phyloP scores from a whole-genome alignment of 2,329 filamentous ascomycete species.

The Aschersonia sp. region DNA sequence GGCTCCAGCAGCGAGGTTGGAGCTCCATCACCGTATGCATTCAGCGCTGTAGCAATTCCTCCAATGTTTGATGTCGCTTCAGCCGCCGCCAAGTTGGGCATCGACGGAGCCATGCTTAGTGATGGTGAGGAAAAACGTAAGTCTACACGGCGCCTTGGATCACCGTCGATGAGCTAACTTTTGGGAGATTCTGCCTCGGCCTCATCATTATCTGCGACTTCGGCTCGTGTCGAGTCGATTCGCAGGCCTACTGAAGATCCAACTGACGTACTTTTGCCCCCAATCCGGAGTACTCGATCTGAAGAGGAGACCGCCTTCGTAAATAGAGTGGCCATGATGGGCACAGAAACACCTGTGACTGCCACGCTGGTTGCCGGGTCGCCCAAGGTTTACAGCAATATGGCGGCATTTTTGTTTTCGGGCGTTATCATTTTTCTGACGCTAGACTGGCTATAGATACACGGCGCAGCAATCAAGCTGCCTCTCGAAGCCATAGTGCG shows the following conservation, averaged over 20 bases:
- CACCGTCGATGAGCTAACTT: no score
- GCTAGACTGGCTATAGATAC: neutral
- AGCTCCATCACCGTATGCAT: neutral
- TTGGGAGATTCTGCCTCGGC: no score
- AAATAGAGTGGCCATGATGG: neutral
- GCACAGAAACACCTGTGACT: neutral
- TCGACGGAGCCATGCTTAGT: neutral
- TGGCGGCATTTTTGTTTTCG: neutral
- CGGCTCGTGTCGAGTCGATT: no score
- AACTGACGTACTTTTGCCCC: no score
- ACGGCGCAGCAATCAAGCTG: no score
- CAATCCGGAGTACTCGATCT: no score
- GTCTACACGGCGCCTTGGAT: neutral
- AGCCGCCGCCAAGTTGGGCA: neutral
- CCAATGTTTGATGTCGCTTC: neutral
- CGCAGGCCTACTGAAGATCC: no score
- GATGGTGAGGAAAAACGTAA: neutral
- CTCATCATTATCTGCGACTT: no score
- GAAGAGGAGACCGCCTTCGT: no score
- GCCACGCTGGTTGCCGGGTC: neutral
- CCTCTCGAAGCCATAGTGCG: neutral
- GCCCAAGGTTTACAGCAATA: neutral
- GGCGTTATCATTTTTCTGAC: neutral
- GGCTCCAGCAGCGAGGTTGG: neutral
- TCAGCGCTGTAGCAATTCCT: neutral